Conservation (phyloP, 805 yeast genomes). For the Nakazawaea laoshanensis region DNA sequence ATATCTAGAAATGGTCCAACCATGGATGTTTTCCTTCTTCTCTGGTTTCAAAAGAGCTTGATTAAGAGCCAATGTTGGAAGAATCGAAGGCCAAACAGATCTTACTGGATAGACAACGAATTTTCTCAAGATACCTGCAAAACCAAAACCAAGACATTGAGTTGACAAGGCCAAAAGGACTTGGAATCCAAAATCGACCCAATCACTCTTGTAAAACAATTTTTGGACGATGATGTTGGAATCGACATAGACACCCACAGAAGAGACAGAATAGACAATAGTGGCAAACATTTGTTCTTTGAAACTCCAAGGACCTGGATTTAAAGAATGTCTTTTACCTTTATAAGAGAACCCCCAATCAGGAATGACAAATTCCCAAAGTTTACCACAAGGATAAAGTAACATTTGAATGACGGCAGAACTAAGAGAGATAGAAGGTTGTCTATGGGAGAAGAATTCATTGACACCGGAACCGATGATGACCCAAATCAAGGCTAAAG, state of each 20-base stretch:
- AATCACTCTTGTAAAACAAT: slow-evolving; percentile 24
- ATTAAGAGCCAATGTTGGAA: slow-evolving; percentile 42
- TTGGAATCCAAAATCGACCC: slow-evolving; percentile 42
- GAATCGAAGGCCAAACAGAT: slow-evolving; percentile 44
- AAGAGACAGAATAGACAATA: slow-evolving; percentile 27
- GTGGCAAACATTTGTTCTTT: slow-evolving; percentile 65
- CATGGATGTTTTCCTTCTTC: slow-evolving; percentile 21
- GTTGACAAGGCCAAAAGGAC: slow-evolving; percentile 43
- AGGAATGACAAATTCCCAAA: slow-evolving; percentile 25
- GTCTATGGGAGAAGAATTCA: slow-evolving; percentile 48
- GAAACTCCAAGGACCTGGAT: slow-evolving; percentile 57
- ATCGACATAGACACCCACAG: slow-evolving; percentile 23
- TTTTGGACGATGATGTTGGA: slow-evolving; percentile 25
- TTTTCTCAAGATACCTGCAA: slow-evolving; percentile 57
- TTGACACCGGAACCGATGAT: slow-evolving; percentile 46
- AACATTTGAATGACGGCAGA: slow-evolving; percentile 38
- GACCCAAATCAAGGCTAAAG: slow-evolving; percentile 42
- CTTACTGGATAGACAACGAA: slow-evolving; percentile 43
- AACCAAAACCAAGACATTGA: slow-evolving; percentile 57
- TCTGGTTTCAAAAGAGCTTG: slow-evolving; percentile 33
- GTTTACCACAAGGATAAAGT: slow-evolving; percentile 34
- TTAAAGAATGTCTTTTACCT: slow-evolving; percentile 34
- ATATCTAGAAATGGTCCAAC: slow-evolving; percentile 25
- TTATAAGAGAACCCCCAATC: slow-evolving; percentile 28
- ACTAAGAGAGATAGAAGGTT: slow-evolving; percentile 37